Conservation (phyloP, 805 yeast species). For the Metschnikowia rubicola region DNA sequence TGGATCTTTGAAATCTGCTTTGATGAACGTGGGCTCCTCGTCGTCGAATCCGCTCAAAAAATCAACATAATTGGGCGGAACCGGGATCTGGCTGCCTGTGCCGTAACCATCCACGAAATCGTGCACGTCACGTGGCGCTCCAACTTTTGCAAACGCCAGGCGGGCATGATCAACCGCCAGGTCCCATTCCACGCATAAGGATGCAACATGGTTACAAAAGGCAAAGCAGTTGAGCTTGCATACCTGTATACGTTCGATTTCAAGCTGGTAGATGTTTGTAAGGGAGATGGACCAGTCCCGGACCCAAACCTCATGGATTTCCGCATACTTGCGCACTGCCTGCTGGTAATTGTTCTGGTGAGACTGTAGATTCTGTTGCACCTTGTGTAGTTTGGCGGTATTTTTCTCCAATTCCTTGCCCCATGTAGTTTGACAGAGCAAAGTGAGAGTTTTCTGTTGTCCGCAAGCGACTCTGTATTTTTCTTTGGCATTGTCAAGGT, state of each 20-base stretch:
- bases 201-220: conserved; percentile 68
- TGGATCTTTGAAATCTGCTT: conserved; percentile 33
- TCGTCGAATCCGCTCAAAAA: conserved; percentile 41
- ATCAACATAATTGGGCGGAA: conserved; percentile 63
- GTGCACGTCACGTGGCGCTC: conserved; percentile 55
- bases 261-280: conserved; percentile 61
- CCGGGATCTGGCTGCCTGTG: conserved; percentile 61
- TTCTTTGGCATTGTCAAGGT: conserved; percentile 38
- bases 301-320: conserved; percentile 60
- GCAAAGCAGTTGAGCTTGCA: conserved; percentile 74
- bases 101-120: conserved; percentile 51
- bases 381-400: conserved; percentile 51
- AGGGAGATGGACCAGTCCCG: conserved; percentile 69
- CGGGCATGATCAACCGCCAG: conserved; percentile 72
- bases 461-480: conserved; percentile 57
- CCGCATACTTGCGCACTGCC: conserved; percentile 50
- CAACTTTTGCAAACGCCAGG: conserved; percentile 62
- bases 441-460: conserved; percentile 54
- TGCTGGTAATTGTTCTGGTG: conserved; percentile 56
- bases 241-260: conserved; percentile 67
- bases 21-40: conserved; percentile 15
- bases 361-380: conserved; percentile 38
- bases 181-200: conserved; percentile 76
- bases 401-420: conserved; percentile 68
- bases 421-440: conserved; percentile 64